Evolutionary conservation across 129 eudicot genomes (phyloP), one percentile per base, ranked within the genome.

Genomic region (Escallonia rubra): DNA sequence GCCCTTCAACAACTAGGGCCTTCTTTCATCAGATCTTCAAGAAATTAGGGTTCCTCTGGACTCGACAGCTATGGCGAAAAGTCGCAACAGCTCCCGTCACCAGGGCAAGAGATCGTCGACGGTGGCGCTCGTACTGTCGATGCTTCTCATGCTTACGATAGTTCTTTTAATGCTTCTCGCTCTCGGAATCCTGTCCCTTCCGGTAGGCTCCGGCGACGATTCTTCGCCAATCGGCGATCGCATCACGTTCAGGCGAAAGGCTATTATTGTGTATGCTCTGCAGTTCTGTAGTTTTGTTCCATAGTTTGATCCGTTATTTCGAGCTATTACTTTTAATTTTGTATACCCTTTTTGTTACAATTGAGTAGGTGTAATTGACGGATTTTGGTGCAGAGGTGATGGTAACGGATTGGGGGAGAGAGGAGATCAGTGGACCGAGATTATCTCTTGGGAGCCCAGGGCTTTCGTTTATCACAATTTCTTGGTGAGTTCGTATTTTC

Each of bases 371-470:
- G 4, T 54, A 4, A 11, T 54, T 12, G 34, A 54, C 14, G 43
- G 62, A 14, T 55, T 49, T 75, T 67, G 52, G 46, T 78, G 86
- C 70, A 80, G 85, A 64, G 71, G 75, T 59, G 81, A 68, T 64
- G 74, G 77, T 54, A 79, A 73, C 66, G 90, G 74, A 53, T 56
- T 72, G 73, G 98, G 80, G 63, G 73, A 83, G 57, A 79, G 90
- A 68, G 87, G 83, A 66, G 90, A 89, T 48, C 92, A 86, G 68
- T 94, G 99, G 99, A 87, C 91, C 14, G 96, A 94, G 73, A 68
- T 94, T 45, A 85, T 94, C 4, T 94, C 99, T 34, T 94, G 99
- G 99, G 99, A 93, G 83, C 99, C 96, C 57, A 78, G 99, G 68
- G 97, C 99, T 62, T 89, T 85, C 76, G 39, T 94, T 12, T 94